Base-by-base conservation (phyloP, 2,329 filamentous ascomycete species). In the Penicillium sp. region DNA sequence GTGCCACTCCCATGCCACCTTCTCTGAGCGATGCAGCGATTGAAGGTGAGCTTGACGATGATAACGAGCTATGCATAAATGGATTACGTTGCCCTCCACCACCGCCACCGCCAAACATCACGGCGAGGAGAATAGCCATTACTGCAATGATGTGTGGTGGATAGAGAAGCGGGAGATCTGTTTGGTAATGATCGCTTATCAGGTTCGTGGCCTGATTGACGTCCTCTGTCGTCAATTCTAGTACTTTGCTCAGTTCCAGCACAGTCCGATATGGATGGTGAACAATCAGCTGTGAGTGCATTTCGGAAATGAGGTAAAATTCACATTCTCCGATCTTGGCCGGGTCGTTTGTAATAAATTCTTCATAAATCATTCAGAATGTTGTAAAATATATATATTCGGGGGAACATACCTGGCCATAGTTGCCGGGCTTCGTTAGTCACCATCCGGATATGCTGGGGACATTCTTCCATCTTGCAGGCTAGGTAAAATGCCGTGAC, bases 381-480 rank as follows among this genome's bases (percentile, higher is more conserved):
- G 14, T 52, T 12, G 7, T 42, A 46, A 26, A 49, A 52, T 43
- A 30, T n/a, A n/a, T n/a, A n/a, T n/a, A n/a, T n/a, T n/a, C n/a
- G n/a, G n/a, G n/a, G 20, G 26, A 43, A 63, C 72, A 49, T 77
- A 84, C 84, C 83, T 66, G 90, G 87, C 90, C 91, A 96, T 59
- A 95, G 81, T 57, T 88, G 84, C 33, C 91, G 86, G 3, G 92
- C 91, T 72, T 99, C 94, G 47, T 85, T 87, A 11, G 94, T 87
- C 58, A 99, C 87, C 61, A 96, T 83, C 28, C 94, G 85, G 66
- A 99, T 97, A 71, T 99, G 94, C 71, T 97, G 93, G 2, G 94
- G 94, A 51, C 87, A 92, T 73, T 99, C 94, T 72, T 99, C 94
- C 85, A 96, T 96, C 76, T 99, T 99, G 77, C 91, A 96, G 20